Evolutionary conservation across 768 basidiomycete genomes (phyloP).

Genomic region (Phylloporus sp.): DNA sequence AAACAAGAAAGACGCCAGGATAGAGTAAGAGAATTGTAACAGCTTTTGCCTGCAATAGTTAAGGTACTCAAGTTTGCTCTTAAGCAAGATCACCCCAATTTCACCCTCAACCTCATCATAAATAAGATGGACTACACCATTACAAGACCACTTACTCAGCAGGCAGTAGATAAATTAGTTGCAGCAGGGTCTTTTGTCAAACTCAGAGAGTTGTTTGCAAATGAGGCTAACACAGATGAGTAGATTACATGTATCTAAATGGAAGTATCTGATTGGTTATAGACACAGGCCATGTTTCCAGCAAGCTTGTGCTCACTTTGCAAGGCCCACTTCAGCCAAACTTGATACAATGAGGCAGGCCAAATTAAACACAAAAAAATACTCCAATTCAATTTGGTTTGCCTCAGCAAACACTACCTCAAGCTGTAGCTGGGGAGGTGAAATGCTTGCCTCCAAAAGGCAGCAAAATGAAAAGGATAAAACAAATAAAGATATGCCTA

Average conservation of each 20-base stretch:
- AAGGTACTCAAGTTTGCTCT: not conserved
- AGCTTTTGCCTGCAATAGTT: not conserved
- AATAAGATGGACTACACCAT: not conserved
- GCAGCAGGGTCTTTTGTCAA: not conserved
- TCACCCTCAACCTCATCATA: not conserved
- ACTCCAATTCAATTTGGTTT: not conserved
- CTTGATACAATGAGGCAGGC: not conserved
- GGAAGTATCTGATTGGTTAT: too few species aligned
- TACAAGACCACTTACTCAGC: not conserved
- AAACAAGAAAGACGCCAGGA: too few species aligned
- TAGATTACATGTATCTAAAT: not conserved
- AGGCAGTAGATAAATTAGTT: not conserved
- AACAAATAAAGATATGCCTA: too few species aligned
- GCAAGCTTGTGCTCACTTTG: too few species aligned
- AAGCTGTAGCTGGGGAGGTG: too few species aligned
- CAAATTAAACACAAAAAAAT: not conserved
- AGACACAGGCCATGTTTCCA: too few species aligned
- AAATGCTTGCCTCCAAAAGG: too few species aligned
- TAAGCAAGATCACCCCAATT: not conserved
- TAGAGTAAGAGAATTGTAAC: too few species aligned
- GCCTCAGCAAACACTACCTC: too few species aligned
- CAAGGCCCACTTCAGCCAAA: not conserved
- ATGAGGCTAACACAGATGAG: not conserved
- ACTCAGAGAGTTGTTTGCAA: not conserved
- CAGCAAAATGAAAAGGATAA: too few species aligned